phyloP scores from a whole-genome alignment of 805 yeast genomes.

The Ogataea saltuana region DNA sequence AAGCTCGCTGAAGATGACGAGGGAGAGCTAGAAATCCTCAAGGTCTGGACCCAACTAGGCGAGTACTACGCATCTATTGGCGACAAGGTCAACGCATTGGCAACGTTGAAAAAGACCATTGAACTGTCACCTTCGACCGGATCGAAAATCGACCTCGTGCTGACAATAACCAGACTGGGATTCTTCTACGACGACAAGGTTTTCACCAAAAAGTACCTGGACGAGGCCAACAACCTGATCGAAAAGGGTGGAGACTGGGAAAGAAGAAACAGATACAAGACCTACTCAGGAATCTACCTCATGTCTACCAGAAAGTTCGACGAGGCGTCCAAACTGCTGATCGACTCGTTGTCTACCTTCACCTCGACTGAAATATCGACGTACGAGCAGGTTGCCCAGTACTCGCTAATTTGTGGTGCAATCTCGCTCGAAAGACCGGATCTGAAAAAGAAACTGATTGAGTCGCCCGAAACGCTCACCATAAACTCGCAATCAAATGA shows the following conservation, averaged over 20 bases:
- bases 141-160: constrained; percentile 79
- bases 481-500: constrained; percentile 69
- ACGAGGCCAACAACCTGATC: constrained; percentile 69
- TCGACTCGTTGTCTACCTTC: constrained; percentile 92
- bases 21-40: constrained; percentile 81
- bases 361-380: constrained; percentile 88
- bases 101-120: constrained; percentile 68
- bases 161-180: constrained; percentile 86
- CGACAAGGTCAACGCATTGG: constrained; percentile 69
- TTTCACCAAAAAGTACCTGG: constrained; percentile 69
- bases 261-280: constrained; percentile 90
- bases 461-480: constrained; percentile 90
- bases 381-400: constrained; percentile 87
- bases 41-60: constrained; percentile 76
- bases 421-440: constrained; percentile 80
- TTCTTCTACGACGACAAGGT: constrained; percentile 80
- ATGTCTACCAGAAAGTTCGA: constrained; percentile 83
- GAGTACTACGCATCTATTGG: constrained; percentile 86
- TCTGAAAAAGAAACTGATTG: constrained; percentile 79
- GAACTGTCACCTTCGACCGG: constrained; percentile 86
- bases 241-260: constrained; percentile 99
- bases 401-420: constrained; percentile 86
- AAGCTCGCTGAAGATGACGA: constrained; percentile 69
- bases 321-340: constrained; percentile 81
- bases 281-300: constrained; percentile 81